Evolutionary conservation across 805 yeast species (phyloP).

Genomic region (Maudiozyma barnettii): DNA sequence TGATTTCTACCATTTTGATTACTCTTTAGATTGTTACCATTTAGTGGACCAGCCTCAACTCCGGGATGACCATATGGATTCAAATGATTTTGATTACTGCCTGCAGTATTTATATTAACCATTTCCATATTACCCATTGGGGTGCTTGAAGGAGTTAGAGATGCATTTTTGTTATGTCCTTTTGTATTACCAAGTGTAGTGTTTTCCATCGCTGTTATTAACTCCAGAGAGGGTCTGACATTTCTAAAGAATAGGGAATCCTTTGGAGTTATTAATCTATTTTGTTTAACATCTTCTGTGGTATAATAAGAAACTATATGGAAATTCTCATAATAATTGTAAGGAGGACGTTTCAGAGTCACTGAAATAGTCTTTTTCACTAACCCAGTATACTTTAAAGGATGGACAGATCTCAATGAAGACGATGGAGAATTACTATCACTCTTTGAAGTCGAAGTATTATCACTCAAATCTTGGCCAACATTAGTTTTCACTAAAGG

Average conservation of each 20-base stretch:
- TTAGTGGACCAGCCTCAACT: slow-evolving; percentile 2
- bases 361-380: slow-evolving; percentile 76
- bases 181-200: slow-evolving; percentile 49
- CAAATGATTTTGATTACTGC: slow-evolving; percentile 11
- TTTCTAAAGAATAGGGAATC: slow-evolving; percentile 42
- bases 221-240: slow-evolving; percentile 36
- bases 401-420: slow-evolving; percentile 7
- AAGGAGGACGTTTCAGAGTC: slow-evolving; percentile 40
- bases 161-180: slow-evolving; percentile 4
- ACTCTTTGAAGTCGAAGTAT: background rate
- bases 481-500: slow-evolving; percentile 8
- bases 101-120: slow-evolving; percentile 14
- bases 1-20: slow-evolving; percentile 3
- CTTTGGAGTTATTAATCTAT: slow-evolving; percentile 49
- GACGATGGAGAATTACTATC: background rate
- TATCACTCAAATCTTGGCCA: slow-evolving; percentile 6
- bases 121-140: slow-evolving; percentile 5
- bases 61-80: slow-evolving; percentile 4
- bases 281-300: slow-evolving; percentile 60
- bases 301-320: slow-evolving; percentile 76
- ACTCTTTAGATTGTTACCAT: slow-evolving; percentile 2
- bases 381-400: slow-evolving; percentile 41
- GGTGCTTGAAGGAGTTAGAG: slow-evolving; percentile 3
- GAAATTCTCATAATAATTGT: slow-evolving; percentile 7
- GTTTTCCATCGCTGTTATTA: slow-evolving; percentile 50